Base-by-base conservation (phyloP, 2,329 filamentous ascomycete genomes). In the Penicillium sp. region DNA sequence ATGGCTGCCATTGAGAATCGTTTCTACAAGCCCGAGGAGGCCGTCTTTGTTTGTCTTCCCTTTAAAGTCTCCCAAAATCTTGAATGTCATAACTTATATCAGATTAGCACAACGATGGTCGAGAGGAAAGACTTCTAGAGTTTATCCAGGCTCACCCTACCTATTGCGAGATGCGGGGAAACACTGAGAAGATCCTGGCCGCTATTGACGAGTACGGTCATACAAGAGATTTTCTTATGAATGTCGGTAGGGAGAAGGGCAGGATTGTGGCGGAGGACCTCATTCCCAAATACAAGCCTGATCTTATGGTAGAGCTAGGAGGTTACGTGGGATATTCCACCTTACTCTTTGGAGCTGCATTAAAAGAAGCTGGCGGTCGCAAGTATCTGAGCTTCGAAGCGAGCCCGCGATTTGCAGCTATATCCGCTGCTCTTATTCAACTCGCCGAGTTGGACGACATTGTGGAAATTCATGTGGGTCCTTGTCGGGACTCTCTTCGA, bases 311-410 rank as follows among this genome's bases (percentile, higher is more conserved):
- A 35, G 86, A 91, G 64, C 75, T 90, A 0, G 86, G 87, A 35
- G 84, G 85, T 27, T 90, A 90, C 64, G 76, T 88, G n/a, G 87
- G 86, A 38, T 90, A 90, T 72, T 90, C 86, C 0, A 82, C 83
- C 48, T 79, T 90, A 49, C 75, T 88, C 1, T 90, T 90, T 59
- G 84, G 79, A 35, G 73, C 79, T 29, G 81, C 82, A 1, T 67
- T 87, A 9, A 76, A 77, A 46, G 70, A 75, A 42, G 75, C 76
- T 3, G 83, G 82, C 13, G 84, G 83, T 2, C 73, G 75, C 52
- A 70, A 72, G 28, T 89, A 87, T 68, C 81, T 78, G 64, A 85
- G 81, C 53, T 71, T 90, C 8, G 87, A 90, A 64, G 76, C 78
- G 56, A 86, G 83, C 56, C 81, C 85, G 2, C 81, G 84, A 55